Conservation (phyloP, 176 grass and related monocot genomes). For the Musa itinerans region DNA sequence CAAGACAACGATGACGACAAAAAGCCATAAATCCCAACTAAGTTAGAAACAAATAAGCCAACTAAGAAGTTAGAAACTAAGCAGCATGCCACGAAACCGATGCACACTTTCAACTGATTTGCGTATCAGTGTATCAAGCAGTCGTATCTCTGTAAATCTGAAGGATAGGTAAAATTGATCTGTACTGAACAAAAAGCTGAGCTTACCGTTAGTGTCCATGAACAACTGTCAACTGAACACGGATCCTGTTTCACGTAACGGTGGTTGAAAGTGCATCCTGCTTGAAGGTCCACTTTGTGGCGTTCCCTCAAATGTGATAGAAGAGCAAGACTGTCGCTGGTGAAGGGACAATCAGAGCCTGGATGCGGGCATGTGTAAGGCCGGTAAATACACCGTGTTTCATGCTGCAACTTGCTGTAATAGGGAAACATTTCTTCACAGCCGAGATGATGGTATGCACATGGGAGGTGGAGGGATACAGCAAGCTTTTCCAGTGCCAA, state of each 20-base stretch:
- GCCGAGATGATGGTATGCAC: conserved; percentile 19
- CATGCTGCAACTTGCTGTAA: conserved; percentile 24
- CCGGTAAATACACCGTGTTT: conserved; percentile 9
- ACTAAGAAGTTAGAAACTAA: background rate
- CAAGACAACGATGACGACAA: too few relatives aligned
- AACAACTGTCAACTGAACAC: conserved; percentile 21
- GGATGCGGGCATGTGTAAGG: conserved; percentile 26
- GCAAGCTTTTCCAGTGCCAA: conserved; percentile 28
- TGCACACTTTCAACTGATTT: too few relatives aligned
- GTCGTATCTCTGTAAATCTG: too few relatives aligned
- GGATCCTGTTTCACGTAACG: conserved; percentile 27
- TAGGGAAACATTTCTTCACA: conserved; percentile 16
- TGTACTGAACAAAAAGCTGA: background rate
- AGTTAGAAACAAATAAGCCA: background rate
- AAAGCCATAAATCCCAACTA: background rate
- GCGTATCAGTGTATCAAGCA: background rate
- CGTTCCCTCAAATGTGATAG: conserved; percentile 14
- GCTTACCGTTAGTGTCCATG: conserved; percentile 28
- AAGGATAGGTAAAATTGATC: too few relatives aligned
- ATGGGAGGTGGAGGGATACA: conserved; percentile 13
- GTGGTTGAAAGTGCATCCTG: conserved; percentile 27
- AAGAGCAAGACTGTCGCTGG: conserved; percentile 7
- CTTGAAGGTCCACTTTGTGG: conserved; percentile 27
- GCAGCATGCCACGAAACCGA: too few relatives aligned
- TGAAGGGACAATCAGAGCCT: conserved; percentile 19